Evolutionary conservation across 441 rosid genomes (phyloP).

Genomic region (Arabidopsis hybrid): DNA sequence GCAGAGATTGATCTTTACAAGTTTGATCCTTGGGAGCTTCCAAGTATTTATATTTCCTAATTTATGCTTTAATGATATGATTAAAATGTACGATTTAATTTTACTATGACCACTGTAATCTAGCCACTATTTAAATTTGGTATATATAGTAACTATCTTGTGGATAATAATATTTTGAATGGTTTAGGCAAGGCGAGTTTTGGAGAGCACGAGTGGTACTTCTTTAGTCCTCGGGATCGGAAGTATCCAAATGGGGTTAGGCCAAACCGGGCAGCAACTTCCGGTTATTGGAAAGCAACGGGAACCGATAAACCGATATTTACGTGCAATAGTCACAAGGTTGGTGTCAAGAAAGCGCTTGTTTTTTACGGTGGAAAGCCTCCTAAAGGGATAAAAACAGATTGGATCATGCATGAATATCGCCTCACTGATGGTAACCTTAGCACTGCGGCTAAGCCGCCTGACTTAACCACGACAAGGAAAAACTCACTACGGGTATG

Average conservation of each 20-base stretch:
- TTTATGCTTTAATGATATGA: neutral
- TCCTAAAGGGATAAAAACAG: constrained; percentile 87
- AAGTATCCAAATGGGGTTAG: constrained; percentile 94
- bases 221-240: constrained; percentile 90
- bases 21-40: constrained; percentile 97
- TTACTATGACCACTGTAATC: no score
- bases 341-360: constrained; percentile 91
- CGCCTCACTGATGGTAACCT: constrained; percentile 65
- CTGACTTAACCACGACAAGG: constrained; percentile 53
- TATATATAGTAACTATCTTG: neutral
- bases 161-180: neutral
- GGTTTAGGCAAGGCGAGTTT: constrained; percentile 78
- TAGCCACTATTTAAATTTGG: neutral
- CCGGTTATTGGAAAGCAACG: constrained; percentile 98
- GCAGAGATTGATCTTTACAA: constrained; percentile 97
- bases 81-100: neutral
- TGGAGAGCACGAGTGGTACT: constrained; percentile 96
- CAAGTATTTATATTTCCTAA: constrained; percentile 51
- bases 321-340: constrained; percentile 62
- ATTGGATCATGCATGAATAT: constrained; percentile 98
- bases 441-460: constrained; percentile 50
- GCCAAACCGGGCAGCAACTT: constrained; percentile 94
- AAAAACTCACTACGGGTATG: constrained; percentile 80
- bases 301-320: constrained; percentile 92
- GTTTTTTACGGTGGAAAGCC: constrained; percentile 95